Evolutionary conservation across 139 green algal genomes (phyloP).

Genomic region (Asterochloris sp.): DNA sequence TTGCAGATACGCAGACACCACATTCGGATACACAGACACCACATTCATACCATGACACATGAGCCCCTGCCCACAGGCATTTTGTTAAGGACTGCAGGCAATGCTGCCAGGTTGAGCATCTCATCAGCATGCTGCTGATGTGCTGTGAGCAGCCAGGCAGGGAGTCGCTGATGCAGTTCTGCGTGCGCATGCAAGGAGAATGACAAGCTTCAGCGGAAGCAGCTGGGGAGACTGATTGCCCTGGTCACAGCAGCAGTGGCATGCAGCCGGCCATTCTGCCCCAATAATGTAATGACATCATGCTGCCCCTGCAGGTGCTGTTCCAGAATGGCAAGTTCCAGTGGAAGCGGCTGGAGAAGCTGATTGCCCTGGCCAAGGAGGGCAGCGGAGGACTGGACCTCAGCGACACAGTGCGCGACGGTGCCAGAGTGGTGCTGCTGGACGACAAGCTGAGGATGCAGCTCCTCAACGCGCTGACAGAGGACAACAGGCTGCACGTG

Average conservation of each 20-base stretch:
- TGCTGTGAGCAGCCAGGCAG: too few species aligned
- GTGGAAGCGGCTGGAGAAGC: constrained; percentile 95
- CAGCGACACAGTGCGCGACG: constrained; percentile 80
- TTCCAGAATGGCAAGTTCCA: constrained; percentile 90
- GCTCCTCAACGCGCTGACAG: constrained; percentile 90
- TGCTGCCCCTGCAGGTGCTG: constrained; percentile 60
- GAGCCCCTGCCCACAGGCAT: too few species aligned
- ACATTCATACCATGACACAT: too few species aligned
- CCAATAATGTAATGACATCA: not conserved
- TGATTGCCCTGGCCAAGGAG: constrained; percentile 83
- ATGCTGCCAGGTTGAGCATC: too few species aligned
- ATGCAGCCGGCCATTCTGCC: too few species aligned
- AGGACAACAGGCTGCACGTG: constrained; percentile 93
- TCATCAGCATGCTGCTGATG: too few species aligned
- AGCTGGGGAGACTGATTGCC: constrained; percentile 90
- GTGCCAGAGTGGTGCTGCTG: constrained; percentile 65
- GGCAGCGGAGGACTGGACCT: constrained; percentile 76
- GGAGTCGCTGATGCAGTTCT: too few species aligned
- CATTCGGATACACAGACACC: too few species aligned
- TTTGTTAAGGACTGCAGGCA: too few species aligned
- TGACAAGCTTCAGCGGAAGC: constrained; percentile 90
- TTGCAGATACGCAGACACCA: too few species aligned
- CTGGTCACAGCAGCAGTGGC: constrained; percentile 47
- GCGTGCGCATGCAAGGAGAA: constrained; percentile 25
- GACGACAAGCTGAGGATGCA: constrained; percentile 76